Evolutionary conservation across 225 moss, liverwort and hornwort species (phyloP), one percentile per base, ranked within the genome.

Genomic region (Polytrichum formosum): DNA sequence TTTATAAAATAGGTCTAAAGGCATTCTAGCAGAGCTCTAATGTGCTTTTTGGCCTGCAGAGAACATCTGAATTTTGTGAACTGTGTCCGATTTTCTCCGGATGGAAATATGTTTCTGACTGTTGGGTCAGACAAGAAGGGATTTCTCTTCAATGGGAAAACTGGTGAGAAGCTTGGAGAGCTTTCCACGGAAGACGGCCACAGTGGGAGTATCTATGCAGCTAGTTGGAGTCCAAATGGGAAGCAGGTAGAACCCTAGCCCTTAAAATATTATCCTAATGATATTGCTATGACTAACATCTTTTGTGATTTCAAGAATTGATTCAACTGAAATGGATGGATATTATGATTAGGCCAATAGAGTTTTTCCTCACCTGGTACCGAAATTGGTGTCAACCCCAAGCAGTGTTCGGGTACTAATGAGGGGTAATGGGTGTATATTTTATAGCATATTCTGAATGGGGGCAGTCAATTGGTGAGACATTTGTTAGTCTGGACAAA

Each of bases 21-120:
- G 22, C n/a, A 20, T 63, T 63, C 22, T 63, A 23, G 62, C 8
- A 63, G 17, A 63, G 26, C 53, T 18, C 33, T 68, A 35, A 55
- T 55, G 67, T 28, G 29, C 55, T 19, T 5, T 67, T 31, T 28
- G 20, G 53, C 10, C 33, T 81, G 83, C 87, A 93, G 89, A 86
- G 91, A 94, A 61, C 97, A 98, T 68, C 75, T 81, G 59, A 98
- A 98, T 76, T 98, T 90, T 79, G 97, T 98, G 65, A 98, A 98
- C 67, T 98, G 97, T 46, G 81, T 91, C 73, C 82, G 97, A n/a
- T 98, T 86, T 72, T 92, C 94, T 46, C 91, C 94, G 18, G 92
- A 98, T 90, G 97, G 97, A 27, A 92, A 77, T 77, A 91, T 84
- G 81, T 92, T 90, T 70, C 63, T 98, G 56, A 88, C 94, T 56